phyloP scores from a whole-genome alignment of 1,284 basidiomycete genomes.

The Lignosus rhinocerotis region DNA sequence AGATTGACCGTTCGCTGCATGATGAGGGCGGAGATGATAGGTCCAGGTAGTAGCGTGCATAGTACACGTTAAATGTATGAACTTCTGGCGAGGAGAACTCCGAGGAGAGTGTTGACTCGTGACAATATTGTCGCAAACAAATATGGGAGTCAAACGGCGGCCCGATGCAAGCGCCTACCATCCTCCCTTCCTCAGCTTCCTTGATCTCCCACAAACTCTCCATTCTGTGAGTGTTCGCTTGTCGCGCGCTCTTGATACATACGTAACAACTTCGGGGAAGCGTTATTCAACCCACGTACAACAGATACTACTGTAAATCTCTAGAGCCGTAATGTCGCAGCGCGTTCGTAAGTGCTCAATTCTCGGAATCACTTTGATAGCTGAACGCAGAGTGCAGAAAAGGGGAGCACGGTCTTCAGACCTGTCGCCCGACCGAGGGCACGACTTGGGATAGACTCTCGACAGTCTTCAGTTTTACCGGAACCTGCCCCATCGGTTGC shows the following conservation, averaged over 20 bases:
- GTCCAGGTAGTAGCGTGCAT: background rate
- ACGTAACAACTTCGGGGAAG: too few relatives aligned
- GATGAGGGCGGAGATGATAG: background rate
- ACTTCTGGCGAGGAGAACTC: too few relatives aligned
- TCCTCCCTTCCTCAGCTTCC: too few relatives aligned
- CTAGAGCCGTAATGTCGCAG: slow-evolving; percentile 56
- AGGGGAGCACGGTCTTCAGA: slow-evolving; percentile 68
- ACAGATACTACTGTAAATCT: too few relatives aligned
- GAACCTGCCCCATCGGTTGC: slow-evolving; percentile 23
- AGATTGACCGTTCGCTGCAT: slow-evolving; percentile 41
- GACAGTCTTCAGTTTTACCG: slow-evolving; percentile 40
- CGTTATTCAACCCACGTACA: too few relatives aligned
- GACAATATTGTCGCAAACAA: background rate
- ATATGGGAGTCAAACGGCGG: too few relatives aligned
- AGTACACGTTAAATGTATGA: background rate
- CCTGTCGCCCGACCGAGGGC: slow-evolving; percentile 59
- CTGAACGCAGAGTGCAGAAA: slow-evolving; percentile 46
- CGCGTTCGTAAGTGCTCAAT: slow-evolving; percentile 67
- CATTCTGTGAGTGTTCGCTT: too few relatives aligned
- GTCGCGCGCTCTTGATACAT: too few relatives aligned
- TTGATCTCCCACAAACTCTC: too few relatives aligned
- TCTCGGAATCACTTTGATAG: background rate
- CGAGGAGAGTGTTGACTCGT: too few relatives aligned
- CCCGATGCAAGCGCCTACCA: too few relatives aligned
- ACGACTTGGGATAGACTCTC: slow-evolving; percentile 38